Conservation (phyloP, 1,139 yeast species). For the Pichia sp. region DNA sequence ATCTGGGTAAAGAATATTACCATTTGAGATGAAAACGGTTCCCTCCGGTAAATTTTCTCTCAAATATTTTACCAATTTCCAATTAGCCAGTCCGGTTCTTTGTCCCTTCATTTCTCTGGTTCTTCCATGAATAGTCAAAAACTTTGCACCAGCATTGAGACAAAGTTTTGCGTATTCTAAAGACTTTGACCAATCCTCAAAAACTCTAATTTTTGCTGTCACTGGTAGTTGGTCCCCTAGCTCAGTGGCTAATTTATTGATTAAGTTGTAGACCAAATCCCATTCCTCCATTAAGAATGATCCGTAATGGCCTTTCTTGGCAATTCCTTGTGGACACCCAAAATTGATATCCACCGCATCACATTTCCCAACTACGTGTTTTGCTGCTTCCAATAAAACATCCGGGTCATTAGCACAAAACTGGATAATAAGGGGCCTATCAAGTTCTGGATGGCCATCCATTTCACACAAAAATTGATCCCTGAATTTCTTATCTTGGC, state of each 20-base stretch:
- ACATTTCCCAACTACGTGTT: slow-evolving; percentile 71
- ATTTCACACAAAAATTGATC: slow-evolving; percentile 65
- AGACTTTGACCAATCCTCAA: slow-evolving; percentile 79
- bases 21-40: slow-evolving; percentile 90
- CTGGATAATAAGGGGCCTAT: slow-evolving; percentile 86
- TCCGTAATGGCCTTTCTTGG: slow-evolving; percentile 90
- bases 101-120: slow-evolving; percentile 98
- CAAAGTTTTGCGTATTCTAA: slow-evolving; percentile 87
- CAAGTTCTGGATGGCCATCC: slow-evolving; percentile 66
- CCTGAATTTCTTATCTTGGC: slow-evolving; percentile 77
- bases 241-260: slow-evolving; percentile 66
- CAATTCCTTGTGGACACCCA: slow-evolving; percentile 98
- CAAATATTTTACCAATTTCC: slow-evolving; percentile 72
- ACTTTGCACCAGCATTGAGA: slow-evolving; percentile 92
- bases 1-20: slow-evolving; percentile 80
- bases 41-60: slow-evolving; percentile 76
- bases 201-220: slow-evolving; percentile 92
- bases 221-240: slow-evolving; percentile 66
- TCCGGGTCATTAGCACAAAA: slow-evolving; percentile 97
- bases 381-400: slow-evolving; percentile 73
- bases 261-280: slow-evolving; percentile 71
- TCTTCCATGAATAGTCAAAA: slow-evolving; percentile 91
- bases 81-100: slow-evolving; percentile 89
- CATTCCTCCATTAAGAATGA: slow-evolving; percentile 97
- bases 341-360: slow-evolving; percentile 94